phyloP scores from a whole-genome alignment of 2,329 filamentous ascomycete species.

The Phaeosphaeriaceae sp. region DNA sequence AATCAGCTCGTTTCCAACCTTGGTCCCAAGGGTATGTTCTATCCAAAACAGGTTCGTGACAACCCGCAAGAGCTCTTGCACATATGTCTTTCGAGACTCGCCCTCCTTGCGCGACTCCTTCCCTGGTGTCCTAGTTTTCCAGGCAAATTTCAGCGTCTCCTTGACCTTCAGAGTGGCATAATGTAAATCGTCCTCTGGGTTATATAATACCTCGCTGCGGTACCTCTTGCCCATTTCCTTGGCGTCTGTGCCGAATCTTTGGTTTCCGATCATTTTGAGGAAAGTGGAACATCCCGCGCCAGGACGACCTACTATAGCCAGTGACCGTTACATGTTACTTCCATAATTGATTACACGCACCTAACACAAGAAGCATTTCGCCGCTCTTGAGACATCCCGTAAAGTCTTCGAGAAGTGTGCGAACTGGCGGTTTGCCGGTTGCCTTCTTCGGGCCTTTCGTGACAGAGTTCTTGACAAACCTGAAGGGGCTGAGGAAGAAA shows the following conservation, averaged over 20 bases:
- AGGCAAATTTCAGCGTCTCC: conserved; percentile 75
- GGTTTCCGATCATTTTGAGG: conserved; percentile 72
- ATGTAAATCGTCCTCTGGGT: conserved; percentile 78
- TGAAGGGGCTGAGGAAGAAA: conserved; percentile 64
- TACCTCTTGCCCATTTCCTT: conserved; percentile 63
- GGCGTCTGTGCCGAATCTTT: conserved; percentile 60
- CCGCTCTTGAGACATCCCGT: conserved; percentile 74
- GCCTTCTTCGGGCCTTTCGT: conserved; percentile 50
- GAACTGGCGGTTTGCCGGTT: conserved; percentile 61
- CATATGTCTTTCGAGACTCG: conserved; percentile 66
- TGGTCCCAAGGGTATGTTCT: conserved; percentile 73
- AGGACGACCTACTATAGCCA: conserved; percentile 56
- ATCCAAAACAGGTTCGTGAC: conserved; percentile 76
- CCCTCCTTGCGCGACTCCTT: conserved; percentile 65
- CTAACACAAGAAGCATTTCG: conserved; percentile 74
- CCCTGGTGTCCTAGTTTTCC: conserved; percentile 70
- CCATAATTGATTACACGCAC: too few species aligned
- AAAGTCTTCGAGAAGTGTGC: conserved; percentile 69
- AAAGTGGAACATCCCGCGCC: conserved; percentile 75
- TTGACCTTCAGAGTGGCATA: conserved; percentile 80
- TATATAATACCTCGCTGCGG: conserved; percentile 72
- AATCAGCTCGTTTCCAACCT: conserved; percentile 69
- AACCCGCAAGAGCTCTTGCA: conserved; percentile 67
- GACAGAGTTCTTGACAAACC: conserved; percentile 60
- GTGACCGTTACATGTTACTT: too few species aligned